These are phyloP conservation scores for Plantago ovata DNA, from an alignment of 257 asterid genomes.

Conservation along the genomic window DNA sequence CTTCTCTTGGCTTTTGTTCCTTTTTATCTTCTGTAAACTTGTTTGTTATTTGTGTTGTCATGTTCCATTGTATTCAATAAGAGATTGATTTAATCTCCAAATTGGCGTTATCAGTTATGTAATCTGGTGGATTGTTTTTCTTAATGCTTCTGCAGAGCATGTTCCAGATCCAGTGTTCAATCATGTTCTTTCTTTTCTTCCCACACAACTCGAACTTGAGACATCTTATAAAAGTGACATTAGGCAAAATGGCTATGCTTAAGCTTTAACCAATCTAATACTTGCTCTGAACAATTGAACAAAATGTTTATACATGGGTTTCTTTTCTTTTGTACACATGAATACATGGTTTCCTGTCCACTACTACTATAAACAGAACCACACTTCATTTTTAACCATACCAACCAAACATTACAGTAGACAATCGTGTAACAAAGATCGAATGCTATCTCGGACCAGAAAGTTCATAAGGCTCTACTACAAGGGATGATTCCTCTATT, in stretches of 20 bases:
- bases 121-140: neutral
- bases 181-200: too few species aligned
- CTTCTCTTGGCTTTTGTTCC: conserved; percentile 33
- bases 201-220: too few species aligned
- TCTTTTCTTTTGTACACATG: conserved; percentile 41
- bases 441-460: conserved; percentile 86
- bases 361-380: conserved; percentile 41
- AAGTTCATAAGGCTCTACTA: conserved; percentile 87
- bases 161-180: too few species aligned
- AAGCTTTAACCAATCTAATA: conserved; percentile 25
- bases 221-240: too few species aligned
- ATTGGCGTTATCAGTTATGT: neutral
- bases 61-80: conserved; percentile 6
- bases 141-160: neutral
- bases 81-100: neutral
- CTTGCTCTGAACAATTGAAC: conserved; percentile 24
- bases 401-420: neutral
- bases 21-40: conserved; percentile 1
- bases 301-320: conserved; percentile 28
- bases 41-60: neutral
- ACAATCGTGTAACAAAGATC: neutral
- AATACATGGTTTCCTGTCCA: conserved; percentile 28
- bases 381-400: conserved; percentile 10
- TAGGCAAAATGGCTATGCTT: too few species aligned
- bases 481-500: conserved; percentile 75